phyloP scores from a whole-genome alignment of 2,329 filamentous ascomycete species.

The Akanthomyces lecanii region DNA sequence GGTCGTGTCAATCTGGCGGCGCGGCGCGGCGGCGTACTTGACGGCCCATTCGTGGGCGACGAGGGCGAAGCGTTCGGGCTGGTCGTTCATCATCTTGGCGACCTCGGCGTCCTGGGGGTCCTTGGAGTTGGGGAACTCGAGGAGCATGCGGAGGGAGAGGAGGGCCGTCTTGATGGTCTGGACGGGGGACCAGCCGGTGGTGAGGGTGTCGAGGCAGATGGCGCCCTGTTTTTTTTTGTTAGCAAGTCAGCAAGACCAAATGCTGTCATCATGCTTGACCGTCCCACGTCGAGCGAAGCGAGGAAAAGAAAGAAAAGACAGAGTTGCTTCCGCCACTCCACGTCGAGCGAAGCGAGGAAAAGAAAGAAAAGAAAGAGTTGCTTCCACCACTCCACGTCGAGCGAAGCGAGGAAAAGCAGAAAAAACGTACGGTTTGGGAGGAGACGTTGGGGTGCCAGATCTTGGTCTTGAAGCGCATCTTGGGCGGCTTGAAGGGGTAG shows the following conservation, averaged over 20 bases:
- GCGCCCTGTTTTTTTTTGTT: slow-evolving; percentile 60
- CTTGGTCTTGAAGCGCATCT: slow-evolving; percentile 87
- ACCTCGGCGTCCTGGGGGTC: slow-evolving; percentile 97
- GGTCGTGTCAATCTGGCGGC: slow-evolving; percentile 33
- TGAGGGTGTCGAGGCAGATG: slow-evolving; percentile 92
- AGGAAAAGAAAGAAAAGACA: not conserved
- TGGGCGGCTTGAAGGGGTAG: slow-evolving; percentile 89
- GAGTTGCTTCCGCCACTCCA: not conserved
- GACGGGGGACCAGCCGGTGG: slow-evolving; percentile 88
- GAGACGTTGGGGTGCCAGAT: slow-evolving; percentile 98
- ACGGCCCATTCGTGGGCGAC: slow-evolving; percentile 90
- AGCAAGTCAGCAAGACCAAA: not conserved
- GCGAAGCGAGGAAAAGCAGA: not conserved
- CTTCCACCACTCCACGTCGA: not conserved
- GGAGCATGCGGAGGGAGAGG: slow-evolving; percentile 86
- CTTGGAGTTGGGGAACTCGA: slow-evolving; percentile 89
- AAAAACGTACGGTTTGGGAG: slow-evolving; percentile 72
- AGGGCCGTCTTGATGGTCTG: slow-evolving; percentile 93
- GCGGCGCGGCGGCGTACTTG: slow-evolving; percentile 71
- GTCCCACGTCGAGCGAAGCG: no score
- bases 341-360: not conserved
- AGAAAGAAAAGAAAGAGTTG: not conserved
- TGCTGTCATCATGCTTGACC: not conserved
- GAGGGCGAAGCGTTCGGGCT: slow-evolving; percentile 72
- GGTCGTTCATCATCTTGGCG: slow-evolving; percentile 78